phyloP scores from a whole-genome alignment of 1,139 yeast species.

The Hyphopichia buzzinii region DNA sequence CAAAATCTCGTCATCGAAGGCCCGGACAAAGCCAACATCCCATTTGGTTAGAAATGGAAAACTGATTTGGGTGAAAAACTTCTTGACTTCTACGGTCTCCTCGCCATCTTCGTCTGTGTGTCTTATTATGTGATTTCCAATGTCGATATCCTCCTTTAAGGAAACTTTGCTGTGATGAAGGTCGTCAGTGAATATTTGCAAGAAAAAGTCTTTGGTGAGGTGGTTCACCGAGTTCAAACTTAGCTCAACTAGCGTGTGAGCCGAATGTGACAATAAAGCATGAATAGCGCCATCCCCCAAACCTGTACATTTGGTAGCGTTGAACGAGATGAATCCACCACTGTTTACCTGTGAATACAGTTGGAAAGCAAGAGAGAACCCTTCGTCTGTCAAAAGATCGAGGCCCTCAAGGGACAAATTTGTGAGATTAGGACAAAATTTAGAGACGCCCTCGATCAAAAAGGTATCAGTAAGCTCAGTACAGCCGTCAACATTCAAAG shows the following conservation, averaged over 20 bases:
- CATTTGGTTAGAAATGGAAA: slow-evolving; percentile 59
- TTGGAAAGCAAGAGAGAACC: slow-evolving; percentile 54
- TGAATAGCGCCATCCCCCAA: slow-evolving; percentile 62
- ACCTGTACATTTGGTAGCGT: slow-evolving; percentile 62
- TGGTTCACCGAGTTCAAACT: slow-evolving; percentile 67
- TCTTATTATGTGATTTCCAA: slow-evolving; percentile 6
- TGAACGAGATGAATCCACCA: slow-evolving; percentile 61
- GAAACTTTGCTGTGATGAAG: slow-evolving; percentile 29
- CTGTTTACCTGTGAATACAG: slow-evolving; percentile 44
- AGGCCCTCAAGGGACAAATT: slow-evolving; percentile 52
- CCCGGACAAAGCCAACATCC: slow-evolving; percentile 75
- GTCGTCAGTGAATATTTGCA: slow-evolving; percentile 39
- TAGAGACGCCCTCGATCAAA: slow-evolving; percentile 56
- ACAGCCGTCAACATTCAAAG: slow-evolving; percentile 70
- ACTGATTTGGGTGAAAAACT: slow-evolving; percentile 19
- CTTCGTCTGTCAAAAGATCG: slow-evolving; percentile 66
- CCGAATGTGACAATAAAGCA: slow-evolving; percentile 63
- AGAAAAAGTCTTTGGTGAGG: slow-evolving; percentile 50
- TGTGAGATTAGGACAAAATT: slow-evolving; percentile 54
- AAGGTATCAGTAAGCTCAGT: slow-evolving; percentile 64
- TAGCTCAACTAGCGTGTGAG: slow-evolving; percentile 62
- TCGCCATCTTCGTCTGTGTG: slow-evolving; percentile 6
- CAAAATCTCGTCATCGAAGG: slow-evolving; percentile 64
- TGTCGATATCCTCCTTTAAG: slow-evolving; percentile 23
- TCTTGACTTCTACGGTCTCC: slow-evolving; percentile 5